These are phyloP conservation scores for Colletotrichum falcatum DNA, from an alignment of 2,329 filamentous ascomycete species.

Conservation along the genomic window DNA sequence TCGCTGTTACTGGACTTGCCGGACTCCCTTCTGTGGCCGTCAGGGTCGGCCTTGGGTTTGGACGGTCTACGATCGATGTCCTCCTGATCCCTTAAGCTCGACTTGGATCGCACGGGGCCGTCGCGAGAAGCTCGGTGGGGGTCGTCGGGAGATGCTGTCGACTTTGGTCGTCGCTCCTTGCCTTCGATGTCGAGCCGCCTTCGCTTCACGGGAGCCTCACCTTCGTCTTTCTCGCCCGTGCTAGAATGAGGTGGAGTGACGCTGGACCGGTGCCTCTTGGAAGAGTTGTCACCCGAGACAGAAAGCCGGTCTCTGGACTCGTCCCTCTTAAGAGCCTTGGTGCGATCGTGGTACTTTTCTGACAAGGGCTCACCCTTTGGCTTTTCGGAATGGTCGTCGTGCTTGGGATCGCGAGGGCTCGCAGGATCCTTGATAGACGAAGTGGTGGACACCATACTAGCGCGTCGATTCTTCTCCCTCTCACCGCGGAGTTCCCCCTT, in stretches of 20 bases:
- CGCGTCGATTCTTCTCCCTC: constrained; percentile 68
- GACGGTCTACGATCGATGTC: constrained; percentile 48
- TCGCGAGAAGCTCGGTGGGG: constrained; percentile 47
- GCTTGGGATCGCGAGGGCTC: constrained; percentile 63
- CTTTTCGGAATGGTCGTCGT: constrained; percentile 64
- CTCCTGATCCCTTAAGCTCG: constrained; percentile 55
- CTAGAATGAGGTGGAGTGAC: constrained; percentile 68
- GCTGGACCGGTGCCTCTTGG: constrained; percentile 71
- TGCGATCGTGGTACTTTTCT: constrained; percentile 70
- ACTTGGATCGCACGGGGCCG: constrained; percentile 46
- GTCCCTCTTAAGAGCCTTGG: constrained; percentile 71
- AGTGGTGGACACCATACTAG: constrained; percentile 68
- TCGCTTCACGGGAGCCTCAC: constrained; percentile 65
- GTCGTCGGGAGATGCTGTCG: constrained; percentile 59
- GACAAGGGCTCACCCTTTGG: constrained; percentile 55
- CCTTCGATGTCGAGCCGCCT: constrained; percentile 67
- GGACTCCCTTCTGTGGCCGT: constrained; percentile 56
- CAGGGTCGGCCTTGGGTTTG: constrained; percentile 53
- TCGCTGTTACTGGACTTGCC: constrained; percentile 57
- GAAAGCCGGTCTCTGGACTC: constrained; percentile 68
- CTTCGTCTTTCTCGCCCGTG: constrained; percentile 64
- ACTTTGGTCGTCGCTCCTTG: constrained; percentile 62
- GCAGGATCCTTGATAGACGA: constrained; percentile 65
- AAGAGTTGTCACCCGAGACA: constrained; percentile 61
- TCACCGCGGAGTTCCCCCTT: constrained; percentile 72